A percentile compares a stretch with the other conserved stretches of the same genome.
These are phyloP conservation scores for Aulographum hederae DNA, from an alignment of 2,329 filamentous ascomycete species.

Conservation along the genomic window DNA sequence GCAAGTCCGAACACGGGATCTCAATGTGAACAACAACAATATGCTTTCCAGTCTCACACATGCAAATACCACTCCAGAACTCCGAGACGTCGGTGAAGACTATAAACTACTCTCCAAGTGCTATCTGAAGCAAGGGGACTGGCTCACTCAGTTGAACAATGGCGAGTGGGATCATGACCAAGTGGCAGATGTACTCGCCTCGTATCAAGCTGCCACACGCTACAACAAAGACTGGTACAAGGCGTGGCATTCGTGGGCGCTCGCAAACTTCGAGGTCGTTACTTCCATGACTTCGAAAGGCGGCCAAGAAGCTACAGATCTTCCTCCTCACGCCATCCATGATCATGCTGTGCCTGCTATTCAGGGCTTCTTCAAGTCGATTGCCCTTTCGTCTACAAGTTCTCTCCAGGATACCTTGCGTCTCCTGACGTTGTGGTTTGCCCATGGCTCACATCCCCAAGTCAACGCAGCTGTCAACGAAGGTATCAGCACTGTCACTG, in stretches of 20 bases:
- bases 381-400: constrained; percentile 76
- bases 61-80: background rate
- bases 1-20: constrained; percentile 16
- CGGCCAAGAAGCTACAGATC: constrained; percentile 37
- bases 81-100: constrained; percentile 33
- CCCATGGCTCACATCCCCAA: constrained; percentile 72
- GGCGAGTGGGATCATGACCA: constrained; percentile 78
- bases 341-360: constrained; percentile 91
- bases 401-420: constrained; percentile 90
- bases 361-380: constrained; percentile 93
- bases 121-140: constrained; percentile 90
- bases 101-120: constrained; percentile 75
- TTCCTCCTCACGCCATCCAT: constrained; percentile 51
- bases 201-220: constrained; percentile 79
- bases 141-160: constrained; percentile 72
- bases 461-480: constrained; percentile 80
- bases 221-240: constrained; percentile 97
- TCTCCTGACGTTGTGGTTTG: constrained; percentile 88
- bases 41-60: constrained; percentile 7
- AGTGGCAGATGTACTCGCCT: constrained; percentile 74
- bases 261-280: constrained; percentile 97
- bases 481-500: constrained; percentile 77
- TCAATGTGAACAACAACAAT: constrained; percentile 19
- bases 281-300: constrained; percentile 55
- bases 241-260: constrained; percentile 96